phyloP scores from a whole-genome alignment of 208 protist species.

The Lotmaria passim region DNA sequence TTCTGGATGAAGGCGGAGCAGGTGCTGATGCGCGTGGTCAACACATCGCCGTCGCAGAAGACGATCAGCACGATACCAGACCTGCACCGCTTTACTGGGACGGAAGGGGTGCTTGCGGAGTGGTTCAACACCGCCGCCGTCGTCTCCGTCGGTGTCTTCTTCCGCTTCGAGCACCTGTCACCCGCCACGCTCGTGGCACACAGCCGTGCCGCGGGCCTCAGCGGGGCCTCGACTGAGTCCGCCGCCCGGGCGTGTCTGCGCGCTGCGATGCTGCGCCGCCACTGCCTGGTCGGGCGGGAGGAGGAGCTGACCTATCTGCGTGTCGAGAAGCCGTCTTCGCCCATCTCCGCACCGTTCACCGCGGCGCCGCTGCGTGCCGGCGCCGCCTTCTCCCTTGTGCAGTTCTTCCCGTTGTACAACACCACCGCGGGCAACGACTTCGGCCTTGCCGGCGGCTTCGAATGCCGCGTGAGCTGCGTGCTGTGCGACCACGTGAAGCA shows the following conservation, averaged over 20 bases:
- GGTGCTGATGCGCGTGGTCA: conserved; percentile 48
- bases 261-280: conserved; percentile 42
- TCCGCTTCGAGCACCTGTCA: conserved; percentile 43
- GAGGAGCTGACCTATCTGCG: conserved; percentile 58
- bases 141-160: conserved; percentile 66
- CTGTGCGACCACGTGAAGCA: conserved; percentile 37
- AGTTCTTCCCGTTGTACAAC: conserved; percentile 68
- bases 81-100: conserved; percentile 47
- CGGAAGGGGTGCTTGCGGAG: conserved; percentile 51
- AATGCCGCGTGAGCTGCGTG: conserved; percentile 82
- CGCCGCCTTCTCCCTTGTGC: conserved; percentile 50
- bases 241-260: conserved; percentile 41
- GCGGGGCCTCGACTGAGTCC: conserved; percentile 32
- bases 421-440: conserved; percentile 19
- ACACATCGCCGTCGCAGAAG: conserved; percentile 13
- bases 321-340: conserved; percentile 16
- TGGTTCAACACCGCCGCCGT: conserved; percentile 70
- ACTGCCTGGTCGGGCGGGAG: conserved; percentile 45
- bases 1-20: conserved; percentile 75
- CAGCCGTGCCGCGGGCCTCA: conserved; percentile 16
- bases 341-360: neutral
- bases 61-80: conserved; percentile 29
- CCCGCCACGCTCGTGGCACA: conserved; percentile 17
- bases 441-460: conserved; percentile 59
- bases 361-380: neutral